Percentiles rank a stretch among this genome's conserved stretches.
Evolutionary conservation across 2,329 filamentous ascomycete genomes (phyloP).

Genomic region (Pseudocercospora fuligena): DNA sequence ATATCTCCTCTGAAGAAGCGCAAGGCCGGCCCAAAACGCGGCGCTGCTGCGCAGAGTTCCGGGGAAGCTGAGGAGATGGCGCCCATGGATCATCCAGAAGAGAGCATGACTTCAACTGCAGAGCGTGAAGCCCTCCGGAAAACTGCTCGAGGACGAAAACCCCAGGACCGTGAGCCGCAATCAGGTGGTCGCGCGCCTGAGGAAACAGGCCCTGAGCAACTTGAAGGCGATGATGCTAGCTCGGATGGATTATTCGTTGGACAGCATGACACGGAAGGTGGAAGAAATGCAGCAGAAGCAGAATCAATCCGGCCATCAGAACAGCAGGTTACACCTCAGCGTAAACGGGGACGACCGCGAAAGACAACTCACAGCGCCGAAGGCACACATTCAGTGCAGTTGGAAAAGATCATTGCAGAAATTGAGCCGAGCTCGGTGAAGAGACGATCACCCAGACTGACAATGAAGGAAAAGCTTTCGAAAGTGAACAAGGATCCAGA

Average conservation of each 20-base stretch:
- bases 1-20: background rate
- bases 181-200: background rate
- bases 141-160: background rate
- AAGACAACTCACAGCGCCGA: background rate
- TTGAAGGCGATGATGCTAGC: background rate
- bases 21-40: background rate
- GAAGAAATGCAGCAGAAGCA: background rate
- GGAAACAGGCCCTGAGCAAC: background rate
- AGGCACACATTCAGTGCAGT: background rate
- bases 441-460: background rate
- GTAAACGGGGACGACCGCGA: conserved; percentile 8
- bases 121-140: background rate
- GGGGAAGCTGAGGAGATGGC: background rate
- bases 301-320: background rate
- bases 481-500: background rate
- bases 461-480: background rate
- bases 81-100: background rate
- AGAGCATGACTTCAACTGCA: background rate
- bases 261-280: background rate
- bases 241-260: background rate
- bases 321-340: background rate
- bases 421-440: background rate
- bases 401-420: background rate
- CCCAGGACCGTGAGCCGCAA: background rate
- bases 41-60: background rate